Evolutionary conservation across 805 yeast genomes (phyloP).

Genomic region (Nakazawaea ishiwadae): DNA sequence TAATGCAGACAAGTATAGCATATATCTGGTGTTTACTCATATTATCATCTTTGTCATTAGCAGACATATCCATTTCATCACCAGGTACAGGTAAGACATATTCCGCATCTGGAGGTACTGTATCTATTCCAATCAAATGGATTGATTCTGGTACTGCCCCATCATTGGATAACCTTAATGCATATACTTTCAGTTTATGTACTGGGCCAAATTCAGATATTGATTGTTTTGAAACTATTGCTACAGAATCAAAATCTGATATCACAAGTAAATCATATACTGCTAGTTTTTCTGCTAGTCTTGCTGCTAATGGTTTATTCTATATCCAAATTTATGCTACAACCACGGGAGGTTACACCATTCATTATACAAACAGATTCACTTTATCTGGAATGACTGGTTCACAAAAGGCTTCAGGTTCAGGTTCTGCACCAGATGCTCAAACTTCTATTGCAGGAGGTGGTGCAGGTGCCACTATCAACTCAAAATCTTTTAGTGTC

Average conservation of each 20-base stretch:
- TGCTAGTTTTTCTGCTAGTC: constrained; percentile 36
- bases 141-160: constrained; percentile 49
- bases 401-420: constrained; percentile 40
- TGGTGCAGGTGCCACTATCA: constrained; percentile 37
- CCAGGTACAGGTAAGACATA: constrained; percentile 37
- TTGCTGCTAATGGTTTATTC: constrained; percentile 62
- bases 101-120: constrained; percentile 33
- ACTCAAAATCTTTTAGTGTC: constrained; percentile 53
- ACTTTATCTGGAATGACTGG: constrained; percentile 71
- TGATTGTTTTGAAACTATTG: constrained; percentile 31
- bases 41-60: not conserved
- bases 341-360: constrained; percentile 40
- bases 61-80: constrained; percentile 31
- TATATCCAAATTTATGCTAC: constrained; percentile 64
- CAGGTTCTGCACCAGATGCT: constrained; percentile 40
- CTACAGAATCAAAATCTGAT: constrained; percentile 22
- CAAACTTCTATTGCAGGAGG: constrained; percentile 26
- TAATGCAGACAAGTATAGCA: not conserved
- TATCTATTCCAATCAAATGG: constrained; percentile 47
- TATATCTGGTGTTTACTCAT: not conserved
- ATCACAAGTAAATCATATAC: constrained; percentile 32
- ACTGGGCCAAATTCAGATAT: constrained; percentile 59
- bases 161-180: constrained; percentile 33
- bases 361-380: constrained; percentile 68
- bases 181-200: constrained; percentile 54